These are phyloP conservation scores for Neonothopanus nambi DNA, from an alignment of 1,284 basidiomycete species.

Conservation along the genomic window DNA sequence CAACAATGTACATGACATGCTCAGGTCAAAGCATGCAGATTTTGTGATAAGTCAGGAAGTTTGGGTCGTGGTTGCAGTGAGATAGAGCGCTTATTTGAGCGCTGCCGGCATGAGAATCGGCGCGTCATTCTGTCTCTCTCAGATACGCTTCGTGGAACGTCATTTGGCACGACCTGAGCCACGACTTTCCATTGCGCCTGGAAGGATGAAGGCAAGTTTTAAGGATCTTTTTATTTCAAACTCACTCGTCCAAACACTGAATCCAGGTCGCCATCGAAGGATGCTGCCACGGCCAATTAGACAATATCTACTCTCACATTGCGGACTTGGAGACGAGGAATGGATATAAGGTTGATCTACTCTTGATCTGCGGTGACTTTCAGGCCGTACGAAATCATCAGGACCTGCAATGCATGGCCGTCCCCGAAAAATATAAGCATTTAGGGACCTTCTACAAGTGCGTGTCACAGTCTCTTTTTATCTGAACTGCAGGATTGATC, in stretches of 20 bases:
- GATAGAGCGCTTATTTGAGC: too few species aligned
- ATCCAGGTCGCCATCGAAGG: slow-evolving; percentile 87
- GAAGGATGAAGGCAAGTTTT: too few species aligned
- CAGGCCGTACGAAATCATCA: slow-evolving; percentile 87
- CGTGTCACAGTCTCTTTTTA: slow-evolving; percentile 27
- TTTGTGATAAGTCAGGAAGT: too few species aligned
- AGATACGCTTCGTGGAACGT: too few species aligned
- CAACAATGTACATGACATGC: too few species aligned
- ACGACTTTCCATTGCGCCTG: neutral
- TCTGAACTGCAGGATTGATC: slow-evolving; percentile 6
- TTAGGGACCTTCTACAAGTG: slow-evolving; percentile 87
- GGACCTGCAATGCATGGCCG: slow-evolving; percentile 90
- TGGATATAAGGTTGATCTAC: slow-evolving; percentile 74
- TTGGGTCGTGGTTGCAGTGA: too few species aligned
- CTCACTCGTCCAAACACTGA: neutral
- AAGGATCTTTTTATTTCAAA: too few species aligned
- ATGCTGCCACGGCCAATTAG: slow-evolving; percentile 91
- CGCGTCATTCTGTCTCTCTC: too few species aligned
- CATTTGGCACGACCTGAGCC: too few species aligned
- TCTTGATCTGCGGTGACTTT: slow-evolving; percentile 95
- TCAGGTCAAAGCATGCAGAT: too few species aligned
- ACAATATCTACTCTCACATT: slow-evolving; percentile 85
- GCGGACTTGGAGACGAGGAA: slow-evolving; percentile 60
- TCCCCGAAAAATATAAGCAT: slow-evolving; percentile 85
- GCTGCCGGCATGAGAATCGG: too few species aligned